A percentile compares a stretch with the other conserved stretches of the same genome.
phyloP scores from a whole-genome alignment of 2,329 filamentous ascomycete genomes.

The Hypoxylon sp. region DNA sequence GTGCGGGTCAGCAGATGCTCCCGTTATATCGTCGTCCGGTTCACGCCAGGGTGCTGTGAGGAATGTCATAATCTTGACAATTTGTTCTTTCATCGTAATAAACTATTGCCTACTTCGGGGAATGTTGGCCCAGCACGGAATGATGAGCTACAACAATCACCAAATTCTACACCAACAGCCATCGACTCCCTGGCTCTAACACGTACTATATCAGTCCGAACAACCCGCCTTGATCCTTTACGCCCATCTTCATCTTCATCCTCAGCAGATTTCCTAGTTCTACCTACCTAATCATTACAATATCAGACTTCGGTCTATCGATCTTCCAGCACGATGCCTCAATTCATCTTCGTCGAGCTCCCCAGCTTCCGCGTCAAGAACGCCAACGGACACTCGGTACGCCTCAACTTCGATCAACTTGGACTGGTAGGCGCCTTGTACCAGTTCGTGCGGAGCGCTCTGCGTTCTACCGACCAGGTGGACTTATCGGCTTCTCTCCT shows the following conservation, averaged over 20 bases:
- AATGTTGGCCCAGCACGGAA: slow-evolving; percentile 18
- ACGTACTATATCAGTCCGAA: slow-evolving; percentile 17
- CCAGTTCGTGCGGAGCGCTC: slow-evolving; percentile 49
- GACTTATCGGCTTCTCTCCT: slow-evolving; percentile 50
- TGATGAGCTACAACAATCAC: slow-evolving; percentile 30
- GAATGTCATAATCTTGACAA: slow-evolving; percentile 21
- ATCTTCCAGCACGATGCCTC: slow-evolving; percentile 42
- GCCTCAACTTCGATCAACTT: slow-evolving; percentile 46
- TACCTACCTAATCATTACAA: slow-evolving; percentile 8
- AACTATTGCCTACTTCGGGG: slow-evolving; percentile 33
- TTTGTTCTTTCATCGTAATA: slow-evolving; percentile 18
- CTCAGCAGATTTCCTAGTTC: neutral
- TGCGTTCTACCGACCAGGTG: slow-evolving; percentile 44
- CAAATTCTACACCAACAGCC: slow-evolving; percentile 17
- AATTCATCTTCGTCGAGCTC: slow-evolving; percentile 54
- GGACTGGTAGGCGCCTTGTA: slow-evolving; percentile 47
- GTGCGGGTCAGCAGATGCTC: slow-evolving; percentile 30
- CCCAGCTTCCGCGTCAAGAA: slow-evolving; percentile 53
- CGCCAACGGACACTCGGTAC: slow-evolving; percentile 46
- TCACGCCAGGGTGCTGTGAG: slow-evolving; percentile 21
- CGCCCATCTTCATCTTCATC: neutral
- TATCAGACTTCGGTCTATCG: neutral
- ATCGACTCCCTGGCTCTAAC: slow-evolving; percentile 3
- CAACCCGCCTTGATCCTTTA: neutral
- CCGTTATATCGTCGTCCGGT: slow-evolving; percentile 22